Evolutionary conservation across 768 basidiomycete species (phyloP), one percentile per base, ranked within the genome.

Genomic region (Psilocybe cubensis): DNA sequence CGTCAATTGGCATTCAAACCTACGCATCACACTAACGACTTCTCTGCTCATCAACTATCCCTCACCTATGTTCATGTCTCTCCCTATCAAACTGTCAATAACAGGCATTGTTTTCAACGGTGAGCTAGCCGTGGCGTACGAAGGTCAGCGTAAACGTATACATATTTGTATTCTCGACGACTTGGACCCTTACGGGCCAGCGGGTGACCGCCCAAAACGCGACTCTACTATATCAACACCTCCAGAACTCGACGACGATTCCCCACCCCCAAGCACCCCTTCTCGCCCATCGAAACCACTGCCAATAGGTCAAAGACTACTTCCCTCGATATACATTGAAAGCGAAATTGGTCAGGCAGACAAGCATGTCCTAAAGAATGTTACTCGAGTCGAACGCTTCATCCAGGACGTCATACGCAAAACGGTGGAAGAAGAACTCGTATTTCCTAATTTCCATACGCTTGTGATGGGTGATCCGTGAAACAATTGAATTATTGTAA

Each of bases 1-100:
- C 65, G 76, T 98, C 42, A 81, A 84, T 28, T 96, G 96, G 87
- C 83, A 88, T 51, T 93, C 96, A 9, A 88, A 97, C 70, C 79
- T 98, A 8, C 88, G 91, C 14, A 79, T 99, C 63, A 92, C 91
- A 7, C 81, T 99, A 54, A 87, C 92, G 27, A 98, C 97, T 0
- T 96, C 94, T 8, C 82, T 98, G 24, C 84, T 95, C 59, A 95
- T 99, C 73, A 97, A 99, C 74, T 98, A 98, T 70, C 97, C 97
- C 4, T 94, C 94, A 0, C 89, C 90, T 0, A 84, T 90, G 70
- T 98, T 99, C 80, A 98, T 99, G 96, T 88, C 92, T 12, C 82
- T 99, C 23, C 97, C 97, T 6, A 92, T 99, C 71, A 90, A 92
- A 66, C 86, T 98, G 53, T 90, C 88, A n/a, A 85, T 98, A 24